These are phyloP conservation scores for Hyaloperonospora brassicae DNA, from an alignment of 352 stramenopile species.

Conservation along the genomic window DNA sequence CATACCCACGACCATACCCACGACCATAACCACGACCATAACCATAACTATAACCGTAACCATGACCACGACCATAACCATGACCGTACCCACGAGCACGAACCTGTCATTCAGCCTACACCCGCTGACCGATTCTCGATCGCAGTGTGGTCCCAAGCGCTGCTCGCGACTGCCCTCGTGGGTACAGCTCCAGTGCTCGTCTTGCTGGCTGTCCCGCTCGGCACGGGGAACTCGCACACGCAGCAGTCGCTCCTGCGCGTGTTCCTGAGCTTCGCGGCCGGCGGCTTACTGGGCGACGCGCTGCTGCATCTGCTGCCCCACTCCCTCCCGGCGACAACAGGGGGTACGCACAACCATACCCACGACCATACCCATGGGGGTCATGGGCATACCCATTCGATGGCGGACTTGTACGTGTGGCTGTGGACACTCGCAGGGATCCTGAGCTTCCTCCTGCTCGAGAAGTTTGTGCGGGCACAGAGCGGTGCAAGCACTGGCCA, in stretches of 20 bases:
- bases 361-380: slow-evolving; percentile 40
- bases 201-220: slow-evolving; percentile 63
- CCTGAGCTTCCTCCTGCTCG: slow-evolving; percentile 69
- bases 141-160: slow-evolving; percentile 48
- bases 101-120: slow-evolving; percentile 11
- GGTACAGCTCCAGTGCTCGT: slow-evolving; percentile 63
- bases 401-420: slow-evolving; percentile 61
- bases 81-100: slow-evolving; percentile 14
- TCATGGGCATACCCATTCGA: slow-evolving; percentile 43
- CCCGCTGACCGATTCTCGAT: slow-evolving; percentile 32
- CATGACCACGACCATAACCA: slow-evolving; percentile 24
- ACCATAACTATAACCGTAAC: too few relatives aligned
- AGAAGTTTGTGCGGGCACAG: slow-evolving; percentile 73
- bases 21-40: too few relatives aligned
- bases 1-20: too few relatives aligned
- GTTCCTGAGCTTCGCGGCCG: slow-evolving; percentile 85
- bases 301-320: slow-evolving; percentile 88
- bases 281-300: slow-evolving; percentile 83
- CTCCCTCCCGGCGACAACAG: slow-evolving; percentile 41
- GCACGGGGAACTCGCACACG: slow-evolving; percentile 38
- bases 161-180: slow-evolving; percentile 66
- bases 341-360: slow-evolving; percentile 25
- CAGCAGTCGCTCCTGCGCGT: slow-evolving; percentile 70
- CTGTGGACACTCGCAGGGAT: slow-evolving; percentile 72
- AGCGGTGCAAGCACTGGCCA: slow-evolving; percentile 35